Conservation (phyloP, 139 green algal species). For the Tetradesmus obliquus region DNA sequence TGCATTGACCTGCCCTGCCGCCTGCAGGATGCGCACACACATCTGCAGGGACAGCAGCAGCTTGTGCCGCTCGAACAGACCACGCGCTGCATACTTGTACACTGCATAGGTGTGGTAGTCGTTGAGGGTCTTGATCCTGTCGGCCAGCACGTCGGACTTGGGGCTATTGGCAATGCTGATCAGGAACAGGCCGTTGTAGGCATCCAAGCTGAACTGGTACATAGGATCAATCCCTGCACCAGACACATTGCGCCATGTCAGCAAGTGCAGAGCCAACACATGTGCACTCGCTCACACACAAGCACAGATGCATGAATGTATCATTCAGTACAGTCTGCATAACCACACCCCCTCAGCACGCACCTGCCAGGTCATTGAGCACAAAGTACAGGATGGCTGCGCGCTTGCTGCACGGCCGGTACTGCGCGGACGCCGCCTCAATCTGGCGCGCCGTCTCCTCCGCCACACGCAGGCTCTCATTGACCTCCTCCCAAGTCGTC, state of each 20-base stretch:
- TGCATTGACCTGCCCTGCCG: slow-evolving; percentile 70
- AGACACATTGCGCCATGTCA: not conserved
- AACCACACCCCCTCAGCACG: too few species aligned
- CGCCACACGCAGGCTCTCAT: slow-evolving; percentile 83
- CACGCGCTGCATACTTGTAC: slow-evolving; percentile 85
- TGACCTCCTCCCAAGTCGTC: slow-evolving; percentile 84
- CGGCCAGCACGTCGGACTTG: slow-evolving; percentile 63
- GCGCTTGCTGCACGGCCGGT: slow-evolving; percentile 81
- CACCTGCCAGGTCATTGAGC: slow-evolving; percentile 83
- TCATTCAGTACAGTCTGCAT: too few species aligned
- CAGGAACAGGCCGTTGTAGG: slow-evolving; percentile 87
- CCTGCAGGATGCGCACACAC: slow-evolving; percentile 77
- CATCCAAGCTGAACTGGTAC: slow-evolving; percentile 82
- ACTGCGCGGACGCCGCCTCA: slow-evolving; percentile 80
- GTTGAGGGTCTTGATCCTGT: slow-evolving; percentile 87
- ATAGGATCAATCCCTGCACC: slow-evolving; percentile 25
- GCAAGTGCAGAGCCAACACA: too few species aligned
- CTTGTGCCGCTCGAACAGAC: slow-evolving; percentile 96
- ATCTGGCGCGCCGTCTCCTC: slow-evolving; percentile 82
- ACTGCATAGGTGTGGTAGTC: slow-evolving; percentile 90
- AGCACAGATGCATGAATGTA: too few species aligned
- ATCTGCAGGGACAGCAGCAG: slow-evolving; percentile 93
- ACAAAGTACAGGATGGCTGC: slow-evolving; percentile 93
- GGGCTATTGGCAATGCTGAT: slow-evolving; percentile 68
- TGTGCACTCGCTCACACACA: too few species aligned